These are phyloP conservation scores for Quercus parvula DNA, from an alignment of 306 rosid species.

Conservation along the genomic window DNA sequence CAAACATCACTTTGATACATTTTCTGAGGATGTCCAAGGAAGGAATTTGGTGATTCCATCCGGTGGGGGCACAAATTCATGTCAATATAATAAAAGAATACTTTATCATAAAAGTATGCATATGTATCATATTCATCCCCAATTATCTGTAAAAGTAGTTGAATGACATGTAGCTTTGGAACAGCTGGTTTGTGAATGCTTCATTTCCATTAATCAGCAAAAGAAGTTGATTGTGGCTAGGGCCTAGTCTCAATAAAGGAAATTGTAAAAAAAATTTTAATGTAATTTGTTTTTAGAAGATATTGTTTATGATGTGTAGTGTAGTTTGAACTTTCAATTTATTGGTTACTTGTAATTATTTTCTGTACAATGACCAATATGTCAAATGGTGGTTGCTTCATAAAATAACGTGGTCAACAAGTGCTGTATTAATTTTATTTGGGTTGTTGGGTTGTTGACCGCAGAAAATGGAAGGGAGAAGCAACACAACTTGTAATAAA, in stretches of 20 bases:
- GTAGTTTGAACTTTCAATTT: neutral
- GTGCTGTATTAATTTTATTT: no score
- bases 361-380: neutral
- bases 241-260: neutral
- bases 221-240: constrained; percentile 20
- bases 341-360: neutral
- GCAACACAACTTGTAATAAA: no score
- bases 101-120: neutral
- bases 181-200: neutral
- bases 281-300: neutral
- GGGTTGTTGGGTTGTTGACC: no score
- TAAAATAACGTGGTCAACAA: neutral
- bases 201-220: neutral
- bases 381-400: neutral
- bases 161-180: neutral
- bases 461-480: no score
- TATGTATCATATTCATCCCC: constrained; percentile 24
- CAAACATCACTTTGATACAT: constrained; percentile 61
- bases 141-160: constrained; percentile 26
- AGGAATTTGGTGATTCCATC: constrained; percentile 67
- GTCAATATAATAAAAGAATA: constrained; percentile 27
- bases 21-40: constrained; percentile 83
- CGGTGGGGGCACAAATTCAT: constrained; percentile 10
- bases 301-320: neutral
- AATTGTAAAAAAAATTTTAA: neutral